These are phyloP conservation scores for Boeremia lycopersici DNA, from an alignment of 2,329 filamentous ascomycete species.

Conservation along the genomic window DNA sequence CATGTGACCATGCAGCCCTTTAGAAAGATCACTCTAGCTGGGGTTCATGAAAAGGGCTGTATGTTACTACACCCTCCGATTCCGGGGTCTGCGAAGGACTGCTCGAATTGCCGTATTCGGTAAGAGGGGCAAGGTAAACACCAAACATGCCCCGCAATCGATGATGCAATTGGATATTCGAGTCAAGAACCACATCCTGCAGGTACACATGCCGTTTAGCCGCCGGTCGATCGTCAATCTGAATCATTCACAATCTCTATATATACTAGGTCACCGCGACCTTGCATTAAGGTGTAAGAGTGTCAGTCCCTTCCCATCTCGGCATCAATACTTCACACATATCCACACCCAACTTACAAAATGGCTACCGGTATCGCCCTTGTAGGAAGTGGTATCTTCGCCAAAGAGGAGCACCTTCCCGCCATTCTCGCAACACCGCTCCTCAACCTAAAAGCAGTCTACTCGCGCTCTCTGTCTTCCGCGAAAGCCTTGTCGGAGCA, in stretches of 20 bases:
- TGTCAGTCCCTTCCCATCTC: neutral
- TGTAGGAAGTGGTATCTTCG: slow-evolving; percentile 68
- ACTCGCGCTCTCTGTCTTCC: slow-evolving; percentile 66
- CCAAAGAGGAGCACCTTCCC: slow-evolving; percentile 65
- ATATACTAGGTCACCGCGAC: neutral
- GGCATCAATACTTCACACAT: neutral
- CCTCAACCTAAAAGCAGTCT: slow-evolving; percentile 67
- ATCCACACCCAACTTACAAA: neutral
- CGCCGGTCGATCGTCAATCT: slow-evolving; percentile 16
- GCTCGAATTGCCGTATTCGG: slow-evolving; percentile 19
- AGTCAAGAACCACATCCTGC: neutral
- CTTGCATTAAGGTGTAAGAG: neutral
- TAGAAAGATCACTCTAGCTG: neutral
- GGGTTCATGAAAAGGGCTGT: too few relatives aligned
- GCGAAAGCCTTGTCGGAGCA: slow-evolving; percentile 53
- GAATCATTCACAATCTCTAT: neutral
- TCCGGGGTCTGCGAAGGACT: slow-evolving; percentile 11
- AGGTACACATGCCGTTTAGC: slow-evolving; percentile 25
- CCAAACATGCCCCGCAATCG: slow-evolving; percentile 16
- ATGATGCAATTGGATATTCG: slow-evolving; percentile 8
- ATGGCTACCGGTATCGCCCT: slow-evolving; percentile 62
- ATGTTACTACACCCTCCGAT: neutral
- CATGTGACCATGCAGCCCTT: too few relatives aligned
- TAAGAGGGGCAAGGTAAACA: slow-evolving; percentile 24
- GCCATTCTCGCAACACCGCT: slow-evolving; percentile 62